Conservation (phyloP, 441 rosid species). For the Rhodomyrtus psidioides region DNA sequence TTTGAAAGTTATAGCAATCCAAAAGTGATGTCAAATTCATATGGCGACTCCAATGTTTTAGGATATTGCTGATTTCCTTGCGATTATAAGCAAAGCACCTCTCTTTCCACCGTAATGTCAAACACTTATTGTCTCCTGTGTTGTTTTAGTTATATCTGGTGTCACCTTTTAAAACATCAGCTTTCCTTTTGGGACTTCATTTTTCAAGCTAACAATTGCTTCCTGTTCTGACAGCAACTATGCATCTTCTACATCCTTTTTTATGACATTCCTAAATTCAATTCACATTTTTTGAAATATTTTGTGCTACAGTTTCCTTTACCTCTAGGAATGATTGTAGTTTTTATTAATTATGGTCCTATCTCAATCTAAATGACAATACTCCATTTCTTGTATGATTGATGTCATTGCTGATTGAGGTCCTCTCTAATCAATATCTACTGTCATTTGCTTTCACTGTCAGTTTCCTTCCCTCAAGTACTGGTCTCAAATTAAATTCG, state of each 20-base stretch:
- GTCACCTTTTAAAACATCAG: neutral
- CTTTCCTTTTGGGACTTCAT: neutral
- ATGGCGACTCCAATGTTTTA: neutral
- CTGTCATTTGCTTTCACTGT: neutral
- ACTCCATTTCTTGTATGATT: neutral
- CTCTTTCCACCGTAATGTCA: neutral
- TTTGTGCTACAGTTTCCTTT: neutral
- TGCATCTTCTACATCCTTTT: neutral
- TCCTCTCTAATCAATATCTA: neutral
- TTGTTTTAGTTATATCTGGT: neutral
- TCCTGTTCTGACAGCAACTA: neutral
- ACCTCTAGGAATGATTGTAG: neutral
- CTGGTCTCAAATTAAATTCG: neutral
- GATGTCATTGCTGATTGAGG: neutral
- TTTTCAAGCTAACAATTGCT: neutral
- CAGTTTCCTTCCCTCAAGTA: neutral
- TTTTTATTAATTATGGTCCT: neutral
- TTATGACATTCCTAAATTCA: neutral
- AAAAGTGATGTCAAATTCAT: neutral
- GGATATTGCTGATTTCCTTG: neutral
- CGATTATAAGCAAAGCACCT: neutral
- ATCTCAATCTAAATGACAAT: neutral
- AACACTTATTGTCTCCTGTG: neutral
- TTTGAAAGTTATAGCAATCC: neutral
- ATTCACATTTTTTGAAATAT: neutral